phyloP scores from a whole-genome alignment of 306 rosid genomes.

The Sindora glabra region DNA sequence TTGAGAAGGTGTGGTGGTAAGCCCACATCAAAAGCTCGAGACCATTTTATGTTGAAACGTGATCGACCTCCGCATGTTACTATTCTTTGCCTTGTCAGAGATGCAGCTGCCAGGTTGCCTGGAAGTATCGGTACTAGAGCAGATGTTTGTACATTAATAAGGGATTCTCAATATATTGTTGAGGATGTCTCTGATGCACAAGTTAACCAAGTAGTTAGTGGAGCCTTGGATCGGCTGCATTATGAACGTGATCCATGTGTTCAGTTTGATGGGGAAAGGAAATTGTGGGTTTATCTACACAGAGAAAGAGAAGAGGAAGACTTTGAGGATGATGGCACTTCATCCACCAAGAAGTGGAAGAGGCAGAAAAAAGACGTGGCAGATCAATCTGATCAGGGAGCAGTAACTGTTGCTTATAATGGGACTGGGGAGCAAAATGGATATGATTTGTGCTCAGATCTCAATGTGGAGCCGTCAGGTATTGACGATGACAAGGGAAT shows the following conservation, averaged over 20 bases:
- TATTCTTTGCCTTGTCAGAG: constrained; percentile 97
- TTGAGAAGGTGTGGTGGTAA: constrained; percentile 97
- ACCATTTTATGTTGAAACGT: constrained; percentile 97
- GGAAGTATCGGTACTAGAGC: constrained; percentile 99
- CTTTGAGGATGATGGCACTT: constrained; percentile 98
- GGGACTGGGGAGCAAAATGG: constrained; percentile 67
- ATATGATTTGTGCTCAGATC: constrained; percentile 78
- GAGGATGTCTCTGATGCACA: constrained; percentile 98
- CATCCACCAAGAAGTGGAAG: constrained; percentile 99
- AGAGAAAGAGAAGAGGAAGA: constrained; percentile 99
- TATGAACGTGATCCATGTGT: constrained; percentile 99
- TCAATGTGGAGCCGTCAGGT: constrained; percentile 67
- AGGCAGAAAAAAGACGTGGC: constrained; percentile 86
- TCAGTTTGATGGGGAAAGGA: constrained; percentile 92
- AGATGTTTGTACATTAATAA: constrained; percentile 93
- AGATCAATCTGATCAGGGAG: constrained; percentile 78
- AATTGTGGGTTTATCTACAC: constrained; percentile 96
- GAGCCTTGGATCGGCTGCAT: constrained; percentile 97
- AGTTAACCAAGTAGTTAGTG: constrained; percentile 97
- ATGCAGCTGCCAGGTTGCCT: constrained; percentile 97
- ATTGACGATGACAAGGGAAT: constrained; percentile 57
- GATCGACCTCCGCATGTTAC: constrained; percentile 99
- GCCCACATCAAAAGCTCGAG: constrained; percentile 99
- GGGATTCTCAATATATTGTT: constrained; percentile 96
- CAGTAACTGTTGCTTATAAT: constrained; percentile 62